Percentiles rank a stretch among this genome's conserved stretches.
These are phyloP conservation scores for Sporisorium iseilematis-ciliati DNA, from an alignment of 1,284 basidiomycete species.

Conservation along the genomic window DNA sequence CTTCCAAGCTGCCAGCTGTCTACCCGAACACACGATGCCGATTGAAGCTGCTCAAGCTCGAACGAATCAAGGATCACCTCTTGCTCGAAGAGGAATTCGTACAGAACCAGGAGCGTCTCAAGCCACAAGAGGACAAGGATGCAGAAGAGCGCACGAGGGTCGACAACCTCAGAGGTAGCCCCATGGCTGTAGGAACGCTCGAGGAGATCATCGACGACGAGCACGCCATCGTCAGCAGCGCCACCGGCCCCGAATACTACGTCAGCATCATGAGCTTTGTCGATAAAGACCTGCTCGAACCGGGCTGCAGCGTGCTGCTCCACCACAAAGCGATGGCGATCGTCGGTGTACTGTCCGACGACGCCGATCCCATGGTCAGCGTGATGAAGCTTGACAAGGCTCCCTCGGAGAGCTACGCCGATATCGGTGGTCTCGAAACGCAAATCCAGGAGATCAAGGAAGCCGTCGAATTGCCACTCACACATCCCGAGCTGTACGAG, in stretches of 20 bases:
- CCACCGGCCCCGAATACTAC: constrained; percentile 96
- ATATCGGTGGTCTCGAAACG: constrained; percentile 94
- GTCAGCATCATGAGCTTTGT: constrained; percentile 99
- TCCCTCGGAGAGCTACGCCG: constrained; percentile 97
- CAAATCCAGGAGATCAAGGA: constrained; percentile 99
- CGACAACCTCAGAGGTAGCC: constrained; percentile 92
- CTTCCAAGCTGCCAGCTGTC: constrained; percentile 91
- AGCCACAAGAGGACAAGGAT: constrained; percentile 87
- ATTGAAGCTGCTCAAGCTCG: constrained; percentile 92
- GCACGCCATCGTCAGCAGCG: constrained; percentile 96
- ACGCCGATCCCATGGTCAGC: constrained; percentile 96
- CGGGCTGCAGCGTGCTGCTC: constrained; percentile 92
- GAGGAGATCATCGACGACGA: constrained; percentile 99
- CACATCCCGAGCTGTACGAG: constrained; percentile 98
- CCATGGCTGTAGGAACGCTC: constrained; percentile 96
- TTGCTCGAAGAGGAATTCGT: constrained; percentile 98
- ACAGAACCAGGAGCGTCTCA: constrained; percentile 83
- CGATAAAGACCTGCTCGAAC: constrained; percentile 97
- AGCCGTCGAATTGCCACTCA: constrained; percentile 96
- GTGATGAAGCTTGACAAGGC: constrained; percentile 97
- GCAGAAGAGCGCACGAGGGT: constrained; percentile 94
- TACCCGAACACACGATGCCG: constrained; percentile 95
- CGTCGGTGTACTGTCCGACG: constrained; percentile 94
- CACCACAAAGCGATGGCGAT: constrained; percentile 97
- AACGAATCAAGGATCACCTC: constrained; percentile 98